Evolutionary conservation across 2,329 filamentous ascomycete species (phyloP), one percentile per base, ranked within the genome.

Genomic region (Knoxdaviesia proteae): DNA sequence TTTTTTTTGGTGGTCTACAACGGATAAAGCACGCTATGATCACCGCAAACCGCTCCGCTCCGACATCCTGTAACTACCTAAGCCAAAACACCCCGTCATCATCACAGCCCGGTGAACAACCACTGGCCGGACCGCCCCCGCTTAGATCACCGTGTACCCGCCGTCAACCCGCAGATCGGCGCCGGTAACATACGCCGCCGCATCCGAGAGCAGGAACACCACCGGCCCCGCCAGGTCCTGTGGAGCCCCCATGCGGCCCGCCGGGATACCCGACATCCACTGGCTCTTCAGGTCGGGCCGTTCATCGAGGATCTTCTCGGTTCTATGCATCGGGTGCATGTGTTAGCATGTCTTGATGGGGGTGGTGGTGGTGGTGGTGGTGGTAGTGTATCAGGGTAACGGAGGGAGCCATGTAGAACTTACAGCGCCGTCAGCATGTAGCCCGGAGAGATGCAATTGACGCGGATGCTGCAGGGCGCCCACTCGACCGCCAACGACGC

Each of bases 371-470:
- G 20, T 20, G 20, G 2, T 20, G 20, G 20, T 20, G 20, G 20
- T 20, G 20, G 20, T 20, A 3, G 20, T 20, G 20, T 20, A 20
- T 20, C 3, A 20, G 20, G 20, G 20, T 20, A 20, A 20, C 20
- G 34, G 53, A 46, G 37, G 34, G 32, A 38, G 11, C 20, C 10
- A 38, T 36, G 40, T 34, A 39, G 34, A 36, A 63, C 80, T 73
- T 68, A 88, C 81, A 94, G 63, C 45, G 86, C 82, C 10, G 88
- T 94, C 50, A 94, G 65, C 88, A 96, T 96, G 62, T 96, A 96
- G 38, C 90, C 88, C 0, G 88, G 88, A 32, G 80, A 86, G 57
- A 96, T 90, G 61, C 83, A 90, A 65, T 96, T 96, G 50, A 96
- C 88, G 34, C 88, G 75, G 55, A 96, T 94, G 50, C 79, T 79